These are phyloP conservation scores for Cerrena zonata DNA, from an alignment of 1,284 basidiomycete genomes.

Conservation along the genomic window DNA sequence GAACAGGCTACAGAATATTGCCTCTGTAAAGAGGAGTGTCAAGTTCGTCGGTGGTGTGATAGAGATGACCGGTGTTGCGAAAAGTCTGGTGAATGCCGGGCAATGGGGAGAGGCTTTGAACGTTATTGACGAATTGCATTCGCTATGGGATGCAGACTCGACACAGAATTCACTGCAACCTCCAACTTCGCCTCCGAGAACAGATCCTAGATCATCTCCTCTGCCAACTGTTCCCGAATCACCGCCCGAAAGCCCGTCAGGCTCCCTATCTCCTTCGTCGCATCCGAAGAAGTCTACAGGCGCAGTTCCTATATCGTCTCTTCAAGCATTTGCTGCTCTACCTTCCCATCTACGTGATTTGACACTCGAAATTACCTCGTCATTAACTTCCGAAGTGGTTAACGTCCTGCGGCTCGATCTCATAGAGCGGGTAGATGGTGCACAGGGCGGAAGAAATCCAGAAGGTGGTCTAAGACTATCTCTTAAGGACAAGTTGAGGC, in stretches of 20 bases:
- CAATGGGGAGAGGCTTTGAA: slow-evolving; percentile 82
- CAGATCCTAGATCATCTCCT: slow-evolving; percentile 17
- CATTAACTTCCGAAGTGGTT: slow-evolving; percentile 76
- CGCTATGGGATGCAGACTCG: slow-evolving; percentile 49
- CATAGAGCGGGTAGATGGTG: slow-evolving; percentile 39
- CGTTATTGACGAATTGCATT: slow-evolving; percentile 69
- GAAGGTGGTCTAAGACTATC: slow-evolving; percentile 29
- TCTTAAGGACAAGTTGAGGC: slow-evolving; percentile 59
- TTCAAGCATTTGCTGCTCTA: slow-evolving; percentile 66
- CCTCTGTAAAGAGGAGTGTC: slow-evolving; percentile 56
- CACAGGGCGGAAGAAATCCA: slow-evolving; percentile 17
- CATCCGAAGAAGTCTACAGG: slow-evolving; percentile 17
- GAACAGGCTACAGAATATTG: slow-evolving; percentile 56
- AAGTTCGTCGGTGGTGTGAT: slow-evolving; percentile 65
- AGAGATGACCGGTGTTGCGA: slow-evolving; percentile 69
- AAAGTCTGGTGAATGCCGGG: slow-evolving; percentile 68
- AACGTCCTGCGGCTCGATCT: slow-evolving; percentile 67
- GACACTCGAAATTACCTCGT: slow-evolving; percentile 67
- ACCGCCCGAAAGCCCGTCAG: slow-evolving; percentile 22
- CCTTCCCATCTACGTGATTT: slow-evolving; percentile 63
- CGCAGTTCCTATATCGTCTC: slow-evolving; percentile 50
- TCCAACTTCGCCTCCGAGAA: slow-evolving; percentile 8
- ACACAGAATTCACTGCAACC: not conserved
- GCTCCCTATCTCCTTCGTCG: slow-evolving; percentile 8
- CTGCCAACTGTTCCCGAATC: slow-evolving; percentile 30